phyloP scores from a whole-genome alignment of 1,284 basidiomycete species.

The Microbotryum intermedium region DNA sequence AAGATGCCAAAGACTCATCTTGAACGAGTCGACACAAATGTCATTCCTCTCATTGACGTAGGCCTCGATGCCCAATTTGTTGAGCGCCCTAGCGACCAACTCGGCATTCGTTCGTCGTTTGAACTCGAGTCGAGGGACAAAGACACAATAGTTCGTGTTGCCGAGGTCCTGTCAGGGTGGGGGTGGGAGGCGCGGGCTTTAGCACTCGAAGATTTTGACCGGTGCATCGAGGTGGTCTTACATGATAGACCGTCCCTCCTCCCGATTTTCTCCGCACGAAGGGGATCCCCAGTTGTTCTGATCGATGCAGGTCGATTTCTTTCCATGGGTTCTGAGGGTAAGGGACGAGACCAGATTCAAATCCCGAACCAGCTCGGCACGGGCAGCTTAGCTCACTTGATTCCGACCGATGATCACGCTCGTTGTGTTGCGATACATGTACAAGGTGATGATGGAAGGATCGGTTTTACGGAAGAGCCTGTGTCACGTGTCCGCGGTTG shows the following conservation, averaged over 20 bases:
- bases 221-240: constrained; percentile 43
- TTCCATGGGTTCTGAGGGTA: constrained; percentile 84
- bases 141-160: constrained; percentile 95
- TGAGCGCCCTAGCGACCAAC: constrained; percentile 68
- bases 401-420: constrained; percentile 93
- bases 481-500: no score
- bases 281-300: constrained; percentile 53
- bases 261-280: constrained; percentile 83
- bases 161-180: constrained; percentile 75
- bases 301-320: constrained; percentile 67
- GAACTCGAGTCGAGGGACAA: constrained; percentile 71
- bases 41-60: constrained; percentile 85
- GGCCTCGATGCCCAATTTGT: constrained; percentile 62
- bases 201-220: background rate
- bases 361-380: background rate
- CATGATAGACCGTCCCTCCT: constrained; percentile 97
- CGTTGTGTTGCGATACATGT: constrained; percentile 80
- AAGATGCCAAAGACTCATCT: constrained; percentile 55
- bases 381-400: constrained; percentile 45
- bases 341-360: background rate
- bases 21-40: constrained; percentile 67
- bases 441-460: constrained; percentile 59
- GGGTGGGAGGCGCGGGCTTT: background rate
- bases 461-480: constrained; percentile 78
- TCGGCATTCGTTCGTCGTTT: constrained; percentile 70